These are phyloP conservation scores for Trametes pubescens DNA, from an alignment of 1,284 basidiomycete genomes.

Conservation along the genomic window DNA sequence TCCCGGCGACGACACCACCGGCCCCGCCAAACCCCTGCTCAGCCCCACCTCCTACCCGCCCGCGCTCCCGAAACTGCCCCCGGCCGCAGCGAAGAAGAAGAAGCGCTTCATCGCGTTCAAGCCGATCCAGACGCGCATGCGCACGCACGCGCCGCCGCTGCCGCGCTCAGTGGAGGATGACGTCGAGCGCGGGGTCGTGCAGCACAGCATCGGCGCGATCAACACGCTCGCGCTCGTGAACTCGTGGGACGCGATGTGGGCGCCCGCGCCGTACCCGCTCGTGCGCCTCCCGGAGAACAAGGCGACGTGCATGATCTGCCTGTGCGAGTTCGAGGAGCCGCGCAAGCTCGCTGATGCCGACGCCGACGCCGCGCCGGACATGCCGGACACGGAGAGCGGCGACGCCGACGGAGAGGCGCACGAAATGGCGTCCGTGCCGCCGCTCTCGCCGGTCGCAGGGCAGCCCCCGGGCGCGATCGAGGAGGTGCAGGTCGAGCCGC, in stretches of 20 bases:
- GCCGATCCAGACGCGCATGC: not conserved
- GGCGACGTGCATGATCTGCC: slow-evolving; percentile 78
- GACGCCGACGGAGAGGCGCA: slow-evolving; percentile 13
- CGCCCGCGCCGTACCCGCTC: slow-evolving; percentile 52
- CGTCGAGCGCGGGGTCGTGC: not conserved
- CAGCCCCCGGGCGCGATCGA: slow-evolving; percentile 35
- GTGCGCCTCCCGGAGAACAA: slow-evolving; percentile 75
- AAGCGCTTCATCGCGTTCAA: slow-evolving; percentile 56
- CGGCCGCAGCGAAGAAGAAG: slow-evolving; percentile 41
- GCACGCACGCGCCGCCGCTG: not conserved
- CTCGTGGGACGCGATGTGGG: slow-evolving; percentile 46
- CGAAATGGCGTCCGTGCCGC: slow-evolving; percentile 8
- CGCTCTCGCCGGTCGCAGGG: slow-evolving; percentile 28
- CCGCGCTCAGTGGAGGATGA: not conserved
- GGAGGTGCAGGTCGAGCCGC: slow-evolving; percentile 37
- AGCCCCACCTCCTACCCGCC: slow-evolving; percentile 51
- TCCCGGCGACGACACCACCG: slow-evolving; percentile 51
- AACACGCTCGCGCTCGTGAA: slow-evolving; percentile 30
- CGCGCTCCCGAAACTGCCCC: slow-evolving; percentile 48
- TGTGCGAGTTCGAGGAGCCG: slow-evolving; percentile 80
- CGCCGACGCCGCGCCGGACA: slow-evolving; percentile 19
- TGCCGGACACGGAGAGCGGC: not conserved
- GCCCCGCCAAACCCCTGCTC: slow-evolving; percentile 42
- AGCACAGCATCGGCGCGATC: slow-evolving; percentile 1
- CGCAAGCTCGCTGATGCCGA: slow-evolving; percentile 42